A percentile compares a stretch with the other conserved stretches of the same genome.
These are phyloP conservation scores for Blastocystis sp. DNA, from an alignment of 352 stramenopile species.

Conservation along the genomic window DNA sequence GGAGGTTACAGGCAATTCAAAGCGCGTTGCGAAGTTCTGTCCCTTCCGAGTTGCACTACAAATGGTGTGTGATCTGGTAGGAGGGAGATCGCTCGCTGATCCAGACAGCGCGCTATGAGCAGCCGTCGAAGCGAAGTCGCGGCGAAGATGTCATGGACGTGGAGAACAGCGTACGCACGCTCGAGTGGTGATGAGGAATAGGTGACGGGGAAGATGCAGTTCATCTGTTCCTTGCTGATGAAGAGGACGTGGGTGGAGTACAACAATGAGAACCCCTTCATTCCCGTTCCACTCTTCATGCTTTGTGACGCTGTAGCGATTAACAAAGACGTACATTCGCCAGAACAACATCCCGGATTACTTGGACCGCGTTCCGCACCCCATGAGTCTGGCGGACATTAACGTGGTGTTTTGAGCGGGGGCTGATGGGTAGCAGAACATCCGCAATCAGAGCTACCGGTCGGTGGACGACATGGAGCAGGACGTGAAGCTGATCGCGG, in stretches of 20 bases:
- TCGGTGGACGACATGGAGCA: slow-evolving; percentile 52
- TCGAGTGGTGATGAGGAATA: background rate
- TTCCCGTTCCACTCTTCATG: background rate
- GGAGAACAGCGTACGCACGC: background rate
- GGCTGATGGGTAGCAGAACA: background rate
- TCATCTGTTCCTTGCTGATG: slow-evolving; percentile 11
- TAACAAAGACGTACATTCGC: slow-evolving; percentile 24
- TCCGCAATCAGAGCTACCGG: slow-evolving; percentile 3
- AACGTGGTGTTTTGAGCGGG: background rate
- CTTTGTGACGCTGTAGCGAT: background rate
- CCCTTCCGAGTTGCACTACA: background rate
- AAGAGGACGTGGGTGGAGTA: slow-evolving; percentile 59
- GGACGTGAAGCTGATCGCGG: slow-evolving; percentile 37
- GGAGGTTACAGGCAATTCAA: slow-evolving; percentile 12
- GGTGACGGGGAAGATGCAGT: slow-evolving; percentile 3
- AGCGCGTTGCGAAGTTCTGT: slow-evolving; percentile 4
- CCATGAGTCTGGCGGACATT: slow-evolving; percentile 65
- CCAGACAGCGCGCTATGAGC: background rate
- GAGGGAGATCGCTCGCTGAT: background rate
- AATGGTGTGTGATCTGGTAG: background rate
- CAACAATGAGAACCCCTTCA: slow-evolving; percentile 48
- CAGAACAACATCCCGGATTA: slow-evolving; percentile 51
- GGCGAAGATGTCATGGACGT: background rate
- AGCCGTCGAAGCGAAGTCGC: background rate
- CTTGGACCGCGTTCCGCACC: slow-evolving; percentile 14